Evolutionary conservation across 768 basidiomycete genomes (phyloP).

Genomic region (Podaxis sp.): DNA sequence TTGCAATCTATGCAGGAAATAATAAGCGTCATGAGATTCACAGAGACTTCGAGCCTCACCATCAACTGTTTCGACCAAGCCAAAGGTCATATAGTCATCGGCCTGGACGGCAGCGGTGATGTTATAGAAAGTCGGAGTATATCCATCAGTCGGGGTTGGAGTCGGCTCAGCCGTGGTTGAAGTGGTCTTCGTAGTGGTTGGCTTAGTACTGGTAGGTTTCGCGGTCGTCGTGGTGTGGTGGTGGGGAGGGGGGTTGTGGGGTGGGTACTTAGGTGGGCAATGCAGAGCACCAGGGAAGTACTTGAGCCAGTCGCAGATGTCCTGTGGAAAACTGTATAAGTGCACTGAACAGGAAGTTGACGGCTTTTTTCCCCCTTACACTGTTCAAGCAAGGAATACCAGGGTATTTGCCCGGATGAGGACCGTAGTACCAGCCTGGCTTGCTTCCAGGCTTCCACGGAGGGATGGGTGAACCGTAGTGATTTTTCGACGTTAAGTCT

Average conservation of each 20-base stretch:
- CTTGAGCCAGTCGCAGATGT: constrained; percentile 37
- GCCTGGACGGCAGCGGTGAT: constrained; percentile 45
- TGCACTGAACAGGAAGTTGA: background rate
- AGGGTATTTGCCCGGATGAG: constrained; percentile 27
- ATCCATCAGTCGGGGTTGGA: constrained; percentile 31
- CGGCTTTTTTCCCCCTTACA: constrained; percentile 23
- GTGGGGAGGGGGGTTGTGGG: constrained; percentile 32
- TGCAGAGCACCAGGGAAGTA: constrained; percentile 27
- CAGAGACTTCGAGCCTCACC: constrained; percentile 26
- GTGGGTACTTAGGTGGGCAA: constrained; percentile 26
- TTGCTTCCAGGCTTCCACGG: constrained; percentile 33
- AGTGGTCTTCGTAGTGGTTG: constrained; percentile 14
- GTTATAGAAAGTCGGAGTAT: constrained; percentile 39
- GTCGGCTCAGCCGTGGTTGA: constrained; percentile 20
- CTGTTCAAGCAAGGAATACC: constrained; percentile 32
- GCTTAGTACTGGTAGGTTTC: constrained; percentile 11
- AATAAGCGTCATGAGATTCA: background rate
- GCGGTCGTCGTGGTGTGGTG: constrained; percentile 20
- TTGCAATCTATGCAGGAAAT: constrained; percentile 30
- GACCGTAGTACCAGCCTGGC: constrained; percentile 46
- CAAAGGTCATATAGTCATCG: constrained; percentile 40
- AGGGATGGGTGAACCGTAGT: constrained; percentile 36
- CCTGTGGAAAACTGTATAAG: constrained; percentile 20
- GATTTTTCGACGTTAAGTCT: constrained; percentile 15
- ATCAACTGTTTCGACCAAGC: constrained; percentile 43